phyloP scores from a whole-genome alignment of 306 rosid species.

The Neltuma alba region DNA sequence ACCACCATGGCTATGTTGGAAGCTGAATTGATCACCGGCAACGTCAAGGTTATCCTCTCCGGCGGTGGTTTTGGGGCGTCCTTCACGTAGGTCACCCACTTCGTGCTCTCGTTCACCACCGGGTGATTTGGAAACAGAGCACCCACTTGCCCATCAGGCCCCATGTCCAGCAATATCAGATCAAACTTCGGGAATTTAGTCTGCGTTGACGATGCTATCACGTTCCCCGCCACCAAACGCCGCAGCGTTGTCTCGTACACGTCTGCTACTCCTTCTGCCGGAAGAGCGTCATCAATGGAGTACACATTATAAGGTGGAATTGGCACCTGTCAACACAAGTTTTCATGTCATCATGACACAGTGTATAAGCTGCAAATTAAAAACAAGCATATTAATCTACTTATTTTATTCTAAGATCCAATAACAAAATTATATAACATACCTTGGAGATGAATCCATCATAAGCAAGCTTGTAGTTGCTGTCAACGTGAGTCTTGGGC shows the following conservation, averaged over 20 bases:
- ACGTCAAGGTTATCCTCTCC: conserved; percentile 65
- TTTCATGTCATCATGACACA: neutral
- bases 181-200: conserved; percentile 64
- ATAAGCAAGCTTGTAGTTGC: conserved; percentile 65
- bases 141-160: conserved; percentile 38
- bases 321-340: conserved; percentile 38
- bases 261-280: conserved; percentile 73
- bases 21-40: conserved; percentile 66
- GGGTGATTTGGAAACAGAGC: conserved; percentile 70
- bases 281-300: conserved; percentile 60
- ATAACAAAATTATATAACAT: neutral
- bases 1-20: conserved; percentile 59
- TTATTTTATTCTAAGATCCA: too few species aligned
- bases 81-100: conserved; percentile 62
- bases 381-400: too few species aligned
- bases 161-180: conserved; percentile 70
- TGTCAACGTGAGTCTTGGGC: conserved; percentile 63
- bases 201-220: conserved; percentile 41
- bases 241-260: conserved; percentile 61
- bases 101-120: conserved; percentile 49
- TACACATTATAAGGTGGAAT: conserved; percentile 57
- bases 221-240: conserved; percentile 42
- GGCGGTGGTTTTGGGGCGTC: conserved; percentile 79
- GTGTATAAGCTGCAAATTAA: neutral
- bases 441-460: conserved; percentile 70